Percentiles rank a stretch among this genome's conserved stretches.
These are phyloP conservation scores for Xylariaceae sp. DNA, from an alignment of 2,329 filamentous ascomycete species.

Conservation along the genomic window DNA sequence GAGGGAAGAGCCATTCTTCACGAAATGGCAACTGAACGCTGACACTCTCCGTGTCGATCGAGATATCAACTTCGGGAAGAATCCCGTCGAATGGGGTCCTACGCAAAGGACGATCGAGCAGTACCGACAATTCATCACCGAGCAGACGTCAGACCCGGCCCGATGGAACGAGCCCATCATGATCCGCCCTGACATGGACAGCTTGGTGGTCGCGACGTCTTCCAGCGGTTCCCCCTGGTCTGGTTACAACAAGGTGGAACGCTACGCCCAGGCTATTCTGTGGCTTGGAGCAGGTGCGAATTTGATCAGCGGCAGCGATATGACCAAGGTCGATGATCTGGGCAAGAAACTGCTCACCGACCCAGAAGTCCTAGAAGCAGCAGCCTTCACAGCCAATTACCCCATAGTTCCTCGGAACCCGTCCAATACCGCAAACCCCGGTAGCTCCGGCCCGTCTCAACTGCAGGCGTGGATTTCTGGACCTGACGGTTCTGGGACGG, in stretches of 20 bases:
- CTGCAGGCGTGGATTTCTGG: conserved; percentile 5
- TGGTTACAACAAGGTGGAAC: background rate
- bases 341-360: conserved; percentile 5
- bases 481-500: background rate
- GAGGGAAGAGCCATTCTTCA: background rate
- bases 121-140: conserved; percentile 4
- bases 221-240: conserved; percentile 1
- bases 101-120: background rate
- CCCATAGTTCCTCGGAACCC: conserved; percentile 4
- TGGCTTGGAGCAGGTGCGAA: conserved; percentile 5
- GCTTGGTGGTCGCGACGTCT: background rate
- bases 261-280: conserved; percentile 1
- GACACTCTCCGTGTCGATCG: conserved; percentile 1
- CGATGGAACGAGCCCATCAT: background rate
- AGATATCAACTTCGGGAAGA: background rate
- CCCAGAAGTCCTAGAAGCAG: background rate
- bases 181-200: conserved; percentile 6
- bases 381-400: conserved; percentile 2
- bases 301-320: conserved; percentile 2
- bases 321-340: conserved; percentile 2
- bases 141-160: background rate
- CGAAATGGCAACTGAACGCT: background rate
- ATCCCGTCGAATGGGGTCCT: conserved; percentile 1
- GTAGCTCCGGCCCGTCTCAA: background rate
- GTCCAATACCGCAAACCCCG: conserved; percentile 1